A percentile compares a stretch with the other conserved stretches of the same genome.
phyloP scores from a whole-genome alignment of 306 rosid species.

The Vigna hirtella region DNA sequence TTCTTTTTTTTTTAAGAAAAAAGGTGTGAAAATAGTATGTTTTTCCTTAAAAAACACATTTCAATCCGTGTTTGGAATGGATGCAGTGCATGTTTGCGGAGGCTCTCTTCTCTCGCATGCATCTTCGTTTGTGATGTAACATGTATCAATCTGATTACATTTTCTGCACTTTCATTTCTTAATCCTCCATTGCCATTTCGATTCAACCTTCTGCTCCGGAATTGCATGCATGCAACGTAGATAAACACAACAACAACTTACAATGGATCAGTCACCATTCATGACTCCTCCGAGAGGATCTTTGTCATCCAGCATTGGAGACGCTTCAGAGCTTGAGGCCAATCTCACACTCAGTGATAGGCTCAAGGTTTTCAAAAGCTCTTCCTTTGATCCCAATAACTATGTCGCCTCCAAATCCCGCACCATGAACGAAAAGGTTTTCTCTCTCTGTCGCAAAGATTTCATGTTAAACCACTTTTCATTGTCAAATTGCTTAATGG shows the following conservation, averaged over 20 bases:
- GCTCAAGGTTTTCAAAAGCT: conserved; percentile 71
- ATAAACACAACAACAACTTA: conserved; percentile 14
- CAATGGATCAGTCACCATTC: conserved; percentile 52
- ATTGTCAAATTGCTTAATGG: background rate
- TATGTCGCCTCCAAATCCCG: conserved; percentile 77
- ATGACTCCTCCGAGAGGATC: conserved; percentile 66
- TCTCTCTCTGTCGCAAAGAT: background rate
- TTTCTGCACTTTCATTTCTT: conserved; percentile 1
- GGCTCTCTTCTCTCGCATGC: conserved; percentile 8
- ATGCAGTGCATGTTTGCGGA: background rate
- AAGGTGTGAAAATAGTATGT: too few species aligned
- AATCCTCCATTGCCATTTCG: background rate
- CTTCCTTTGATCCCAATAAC: conserved; percentile 67
- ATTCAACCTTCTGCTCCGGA: background rate
- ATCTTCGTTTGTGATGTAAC: background rate
- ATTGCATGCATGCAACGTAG: conserved; percentile 12
- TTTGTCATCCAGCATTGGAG: conserved; percentile 57
- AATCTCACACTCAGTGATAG: conserved; percentile 72
- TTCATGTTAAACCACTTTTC: background rate
- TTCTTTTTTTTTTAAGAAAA: too few species aligned
- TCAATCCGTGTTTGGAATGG: background rate
- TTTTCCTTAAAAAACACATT: too few species aligned
- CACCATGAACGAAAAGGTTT: conserved; percentile 81
- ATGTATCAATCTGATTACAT: background rate
- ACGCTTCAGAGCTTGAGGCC: conserved; percentile 61